Evolutionary conservation across 768 basidiomycete species (phyloP), one percentile per base, ranked within the genome.

Genomic region (Kwoniella mangroviensis): DNA sequence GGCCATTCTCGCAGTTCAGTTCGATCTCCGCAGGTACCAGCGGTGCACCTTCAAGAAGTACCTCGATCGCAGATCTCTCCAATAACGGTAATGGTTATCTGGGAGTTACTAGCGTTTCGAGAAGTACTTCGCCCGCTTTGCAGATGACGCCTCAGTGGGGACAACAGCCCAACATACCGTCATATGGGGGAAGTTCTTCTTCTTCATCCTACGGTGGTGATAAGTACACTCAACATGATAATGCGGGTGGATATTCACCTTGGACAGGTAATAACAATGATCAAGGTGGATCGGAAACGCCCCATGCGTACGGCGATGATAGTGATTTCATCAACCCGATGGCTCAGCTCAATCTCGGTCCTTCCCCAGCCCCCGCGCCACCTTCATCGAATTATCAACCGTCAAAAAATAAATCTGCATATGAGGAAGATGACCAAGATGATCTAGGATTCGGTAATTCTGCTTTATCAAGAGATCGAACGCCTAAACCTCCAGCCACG

Each of bases 1-100:
- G 95, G 4, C 92, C 96, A 9, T 98, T 98, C 84, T 89, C 93
- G 28, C 93, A 93, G 75, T 98, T 92, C 84, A 94, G 91, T 72
- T 90, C 92, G 6, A 96, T 99, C 69, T 92, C 95, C 2, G 92
- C 95, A 10, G 70, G 70, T 12, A 72, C 70, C 2, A 74, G 77
- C 9, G 75, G 73, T 13, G 69, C 75, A 6, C 71, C 79, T 34
- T 76, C 81, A 5, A 71, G 82, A 13, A 63, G 69, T 0, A 61
- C 74, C 13, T 81, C 81, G 3, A 72, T 71, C 13, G 75, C 75
- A 41, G 79, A 81, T 63, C 63, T 80, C 43, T 63, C 52, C 17
- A 60, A 60, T 9, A 54, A n/a, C 9, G 59, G 58, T 4, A 67
- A 70, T 62, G 77, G 70, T 1, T 63, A 72, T 34, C 57, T 71